Evolutionary conservation across 371 early-diverging fungal species (phyloP).

Genomic region (Dichotomocladium elegans): DNA sequence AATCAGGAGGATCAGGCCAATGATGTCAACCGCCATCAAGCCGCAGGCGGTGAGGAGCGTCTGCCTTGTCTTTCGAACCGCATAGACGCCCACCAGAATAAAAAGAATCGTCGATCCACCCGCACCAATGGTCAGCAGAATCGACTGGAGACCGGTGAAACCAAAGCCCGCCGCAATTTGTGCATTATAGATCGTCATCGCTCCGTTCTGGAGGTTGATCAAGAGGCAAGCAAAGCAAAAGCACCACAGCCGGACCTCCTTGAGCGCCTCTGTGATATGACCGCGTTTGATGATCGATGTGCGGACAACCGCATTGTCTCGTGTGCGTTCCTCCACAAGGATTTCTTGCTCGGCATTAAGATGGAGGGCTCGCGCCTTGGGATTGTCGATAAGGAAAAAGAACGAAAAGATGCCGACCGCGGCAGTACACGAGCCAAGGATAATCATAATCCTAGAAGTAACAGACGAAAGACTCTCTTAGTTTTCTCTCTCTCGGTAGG

Average conservation of each 20-base stretch:
- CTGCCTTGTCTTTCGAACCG: slow-evolving; percentile 17
- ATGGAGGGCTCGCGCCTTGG: slow-evolving; percentile 19
- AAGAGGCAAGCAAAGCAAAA: slow-evolving; percentile 24
- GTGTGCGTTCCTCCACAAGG: slow-evolving; percentile 32
- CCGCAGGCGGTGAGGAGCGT: slow-evolving; percentile 21
- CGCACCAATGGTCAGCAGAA: slow-evolving; percentile 21
- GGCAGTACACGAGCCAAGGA: slow-evolving; percentile 23
- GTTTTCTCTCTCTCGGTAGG: no score
- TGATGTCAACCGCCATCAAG: slow-evolving; percentile 21
- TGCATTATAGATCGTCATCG: slow-evolving; percentile 28
- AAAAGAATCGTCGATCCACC: slow-evolving; percentile 27
- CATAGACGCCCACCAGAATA: slow-evolving; percentile 17
- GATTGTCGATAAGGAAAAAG: slow-evolving; percentile 34
- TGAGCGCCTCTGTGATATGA: slow-evolving; percentile 33
- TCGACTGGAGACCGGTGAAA: slow-evolving; percentile 24
- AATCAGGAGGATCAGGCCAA: slow-evolving; percentile 29
- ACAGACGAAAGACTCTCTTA: no score
- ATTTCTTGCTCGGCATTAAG: slow-evolving; percentile 35
- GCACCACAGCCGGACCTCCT: slow-evolving; percentile 28
- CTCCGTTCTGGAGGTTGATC: slow-evolving; percentile 34
- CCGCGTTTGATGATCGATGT: slow-evolving; percentile 23
- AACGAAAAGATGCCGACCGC: slow-evolving; percentile 20
- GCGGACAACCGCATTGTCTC: slow-evolving; percentile 34
- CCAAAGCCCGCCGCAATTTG: slow-evolving; percentile 29
- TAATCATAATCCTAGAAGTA: slow-evolving; percentile 36